Base-by-base conservation (phyloP, 2,329 filamentous ascomycete genomes). In the Triangularia setosa region DNA sequence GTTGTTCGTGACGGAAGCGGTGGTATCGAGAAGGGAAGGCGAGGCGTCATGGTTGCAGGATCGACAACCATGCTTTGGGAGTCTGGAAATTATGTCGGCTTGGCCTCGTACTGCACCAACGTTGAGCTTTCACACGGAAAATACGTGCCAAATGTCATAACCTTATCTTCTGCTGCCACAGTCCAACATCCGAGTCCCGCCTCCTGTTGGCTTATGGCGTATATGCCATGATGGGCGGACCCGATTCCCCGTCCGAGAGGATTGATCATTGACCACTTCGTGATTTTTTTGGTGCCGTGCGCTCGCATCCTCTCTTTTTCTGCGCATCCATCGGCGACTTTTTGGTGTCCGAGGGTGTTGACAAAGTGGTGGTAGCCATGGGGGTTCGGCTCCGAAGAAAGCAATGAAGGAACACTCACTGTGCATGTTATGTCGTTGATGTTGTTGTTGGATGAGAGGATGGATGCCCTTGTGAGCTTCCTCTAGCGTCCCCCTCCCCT, bases 311-410 rank as follows among this genome's bases (percentile, higher is more conserved):
- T 23, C n/a, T 21, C 25, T 30, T 25, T 60, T 53, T 30, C n/a
- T 48, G 40, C 40, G 40, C 40, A 48, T 48, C 40, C 40, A 48
- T 48, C 40, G 40, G 40, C n/a, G 40, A 48, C 18, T 9, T 48
- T n/a, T 21, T 21, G 3, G 18, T 60, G 11, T 44, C 58, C 58
- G 58, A 53, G 18, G 57, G 57, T 40, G 28, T 40, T 59, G 35
- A 48, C 40, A 27, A 60, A 33, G 24, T 53, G 44, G 58, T 44
- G 25, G 44, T 28, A 27, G 44, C n/a, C 40, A 28, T 52, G 16
- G 24, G 25, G 58, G 23, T 60, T 60, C 58, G 58, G 58, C 58
- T 60, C 58, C 58, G 58, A 60, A 55, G 27, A 21, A 52, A 44
- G 40, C 27, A 18, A 21, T 44, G 8, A 33, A 14, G 14, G 4